Conservation (phyloP, 1,284 basidiomycete genomes). For the Ganoderma meredithae region DNA sequence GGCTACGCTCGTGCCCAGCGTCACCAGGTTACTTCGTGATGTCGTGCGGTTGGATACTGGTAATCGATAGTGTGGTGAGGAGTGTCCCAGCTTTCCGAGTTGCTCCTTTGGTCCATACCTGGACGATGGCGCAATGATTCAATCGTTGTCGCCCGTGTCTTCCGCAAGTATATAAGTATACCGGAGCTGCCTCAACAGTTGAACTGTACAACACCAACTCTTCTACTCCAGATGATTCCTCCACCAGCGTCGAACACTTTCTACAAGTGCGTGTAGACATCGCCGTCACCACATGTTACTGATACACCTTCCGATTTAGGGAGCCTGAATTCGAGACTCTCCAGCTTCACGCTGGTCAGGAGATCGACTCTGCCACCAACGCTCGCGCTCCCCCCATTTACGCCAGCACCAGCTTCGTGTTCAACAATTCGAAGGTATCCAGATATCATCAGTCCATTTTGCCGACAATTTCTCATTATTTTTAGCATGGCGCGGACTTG, state of each 20-base stretch:
- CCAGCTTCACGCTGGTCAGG: constrained; percentile 85
- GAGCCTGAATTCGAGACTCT: constrained; percentile 83
- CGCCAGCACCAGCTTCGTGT: constrained; percentile 79
- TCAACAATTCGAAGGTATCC: constrained; percentile 76
- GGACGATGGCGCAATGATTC: background rate
- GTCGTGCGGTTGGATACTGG: background rate
- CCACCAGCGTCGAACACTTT: constrained; percentile 12
- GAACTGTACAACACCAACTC: background rate
- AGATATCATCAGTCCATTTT: no score
- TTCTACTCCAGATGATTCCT: constrained; percentile 9
- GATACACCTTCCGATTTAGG: constrained; percentile 39
- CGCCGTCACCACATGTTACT: background rate
- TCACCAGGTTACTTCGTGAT: background rate
- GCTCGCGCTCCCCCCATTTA: constrained; percentile 89
- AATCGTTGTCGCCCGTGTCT: background rate
- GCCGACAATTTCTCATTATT: background rate
- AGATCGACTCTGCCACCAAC: constrained; percentile 73
- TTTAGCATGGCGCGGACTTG: constrained; percentile 82
- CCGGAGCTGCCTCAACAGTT: background rate
- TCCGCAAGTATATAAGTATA: constrained; percentile 2
- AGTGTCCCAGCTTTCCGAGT: background rate
- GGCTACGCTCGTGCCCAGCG: background rate
- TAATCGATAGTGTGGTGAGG: background rate
- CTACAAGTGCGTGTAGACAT: constrained; percentile 7
- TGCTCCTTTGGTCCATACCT: constrained; percentile 5